Evolutionary conservation across 352 stramenopile genomes (phyloP), one percentile per base, ranked within the genome.

Genomic region (Phytophthora cryptogea): DNA sequence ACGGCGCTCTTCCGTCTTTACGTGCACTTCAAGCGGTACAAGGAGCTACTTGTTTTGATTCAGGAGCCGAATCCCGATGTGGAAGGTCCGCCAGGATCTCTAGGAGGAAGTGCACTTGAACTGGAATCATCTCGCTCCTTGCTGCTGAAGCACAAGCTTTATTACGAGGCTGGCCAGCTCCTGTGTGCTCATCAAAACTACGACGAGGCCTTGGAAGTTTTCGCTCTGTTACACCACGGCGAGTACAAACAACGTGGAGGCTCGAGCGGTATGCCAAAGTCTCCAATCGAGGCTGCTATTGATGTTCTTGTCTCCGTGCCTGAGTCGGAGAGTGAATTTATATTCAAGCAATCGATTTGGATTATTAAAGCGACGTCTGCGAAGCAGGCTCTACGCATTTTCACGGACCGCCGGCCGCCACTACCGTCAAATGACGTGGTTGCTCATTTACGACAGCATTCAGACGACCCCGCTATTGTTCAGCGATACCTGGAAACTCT

Each of bases 341-440:
- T 97, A 42, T 97, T 90, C 55, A 84, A 95, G 51, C 74, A 92
- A 57, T 94, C 88, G 26, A 76, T 91, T 49, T 93, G 86, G 88
- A 92, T 96, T 70, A 81, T 94, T 28, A 79, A 92, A 32, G 78
- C 77, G 0, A 88, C 79, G 5, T 66, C 75, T 26, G 69, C 88
- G 3, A 92, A 94, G 63, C 80, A 91, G 33, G 83, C 83, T 16
- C 60, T 95, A 10, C 84, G 86, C 5, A 88, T 95, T 46, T 95
- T 95, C 57, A 95, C 84, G 8, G 83, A 94, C 28, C 84, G 84
- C 9, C 67, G 78, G 11, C 71, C 80, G 26, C 72, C 82, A 9
- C 63, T 93, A 20, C 59, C 82, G 6, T 90, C 85, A 8, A 92
- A 92, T 47, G 86, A 94, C 42, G 81, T 95, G 2, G 80, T 94